Evolutionary conservation across 1,284 basidiomycete genomes (phyloP), one percentile per base, ranked within the genome.

Genomic region (Ceratobasidium sp.): DNA sequence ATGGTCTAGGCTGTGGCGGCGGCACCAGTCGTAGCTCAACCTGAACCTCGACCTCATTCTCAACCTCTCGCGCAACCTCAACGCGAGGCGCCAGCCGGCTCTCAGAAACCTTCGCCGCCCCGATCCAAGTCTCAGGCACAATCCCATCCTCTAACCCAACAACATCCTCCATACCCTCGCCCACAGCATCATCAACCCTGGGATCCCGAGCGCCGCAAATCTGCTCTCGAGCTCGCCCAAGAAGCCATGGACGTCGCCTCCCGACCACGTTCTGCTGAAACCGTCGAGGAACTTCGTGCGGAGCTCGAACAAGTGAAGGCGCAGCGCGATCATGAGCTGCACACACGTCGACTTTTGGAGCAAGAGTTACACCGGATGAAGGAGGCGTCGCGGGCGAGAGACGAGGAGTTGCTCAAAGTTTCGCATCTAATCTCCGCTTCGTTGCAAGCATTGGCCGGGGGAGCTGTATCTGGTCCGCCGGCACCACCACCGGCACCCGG

Each of bases 221-320:
- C 66, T 3, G 66, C 66, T 2, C 66, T 69, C 24, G 66, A 69
- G 27, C 53, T 69, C 14, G 66, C 66, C 29, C 66, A 69, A 47
- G 66, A 69, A 56, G 66, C 66, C 5, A 53, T 54, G 19, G 51
- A 69, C 36, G 24, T 69, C 36, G 66, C 53, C 19, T 44, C 66
- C 1, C 48, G 51, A 24, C 53, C 66, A 45, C 53, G 53, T 7
- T 33, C 51, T 24, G 24, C 31, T 14, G 66, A 57, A 22, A 54
- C 48, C 1, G 31, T 57, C 33, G 66, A 69, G 9, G 44, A 69
- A 41, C 66, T 69, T 22, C 48, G 51, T 9, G 51, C 53, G 15
- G 66, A 69, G 19, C 44, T 47, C 2, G 66, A 69, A 11, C 66
- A 69, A 29, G 51, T 69, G 36, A 69, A 57, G 29, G 66, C 53